phyloP scores from a whole-genome alignment of 2,329 filamentous ascomycete species.

The Malbranchea cinnamomea region DNA sequence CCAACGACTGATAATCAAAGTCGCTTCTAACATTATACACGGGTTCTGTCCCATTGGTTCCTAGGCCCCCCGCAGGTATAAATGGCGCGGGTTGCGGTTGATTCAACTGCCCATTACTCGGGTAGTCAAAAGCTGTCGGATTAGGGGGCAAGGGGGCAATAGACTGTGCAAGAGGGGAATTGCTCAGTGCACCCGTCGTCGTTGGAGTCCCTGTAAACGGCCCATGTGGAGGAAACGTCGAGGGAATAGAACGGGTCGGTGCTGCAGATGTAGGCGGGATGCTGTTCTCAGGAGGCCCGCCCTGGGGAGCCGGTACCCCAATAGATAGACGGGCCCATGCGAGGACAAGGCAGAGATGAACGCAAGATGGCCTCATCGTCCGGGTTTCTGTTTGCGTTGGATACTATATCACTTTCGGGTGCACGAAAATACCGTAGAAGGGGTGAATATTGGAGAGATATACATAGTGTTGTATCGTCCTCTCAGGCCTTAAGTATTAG shows the following conservation, averaged over 20 bases:
- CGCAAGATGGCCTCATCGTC: slow-evolving; percentile 2
- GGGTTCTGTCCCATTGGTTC: slow-evolving; percentile 59
- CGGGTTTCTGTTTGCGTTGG: too few relatives aligned
- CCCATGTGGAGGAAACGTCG: slow-evolving; percentile 36
- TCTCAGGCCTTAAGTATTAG: too few relatives aligned
- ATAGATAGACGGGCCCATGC: slow-evolving; percentile 1
- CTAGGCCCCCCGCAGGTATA: slow-evolving; percentile 55
- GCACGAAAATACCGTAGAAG: too few relatives aligned
- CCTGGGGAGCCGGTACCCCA: slow-evolving; percentile 2
- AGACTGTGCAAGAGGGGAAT: too few relatives aligned
- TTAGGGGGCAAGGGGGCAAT: slow-evolving; percentile 44
- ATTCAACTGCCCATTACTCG: slow-evolving; percentile 53
- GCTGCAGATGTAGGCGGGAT: slow-evolving; percentile 3
- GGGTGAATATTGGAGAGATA: too few relatives aligned
- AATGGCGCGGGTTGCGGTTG: slow-evolving; percentile 54
- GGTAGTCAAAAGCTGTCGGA: slow-evolving; percentile 52
- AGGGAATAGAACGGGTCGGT: slow-evolving; percentile 1
- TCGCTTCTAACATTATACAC: slow-evolving; percentile 66
- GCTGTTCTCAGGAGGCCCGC: too few relatives aligned
- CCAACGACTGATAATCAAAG: slow-evolving; percentile 66
- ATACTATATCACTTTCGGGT: too few relatives aligned
- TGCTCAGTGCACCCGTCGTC: slow-evolving; percentile 52
- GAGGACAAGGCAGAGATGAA: slow-evolving; percentile 1
- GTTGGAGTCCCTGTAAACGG: slow-evolving; percentile 52
- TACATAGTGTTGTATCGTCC: too few relatives aligned